phyloP scores from a whole-genome alignment of 805 yeast genomes.

The Starmera pachycereana region DNA sequence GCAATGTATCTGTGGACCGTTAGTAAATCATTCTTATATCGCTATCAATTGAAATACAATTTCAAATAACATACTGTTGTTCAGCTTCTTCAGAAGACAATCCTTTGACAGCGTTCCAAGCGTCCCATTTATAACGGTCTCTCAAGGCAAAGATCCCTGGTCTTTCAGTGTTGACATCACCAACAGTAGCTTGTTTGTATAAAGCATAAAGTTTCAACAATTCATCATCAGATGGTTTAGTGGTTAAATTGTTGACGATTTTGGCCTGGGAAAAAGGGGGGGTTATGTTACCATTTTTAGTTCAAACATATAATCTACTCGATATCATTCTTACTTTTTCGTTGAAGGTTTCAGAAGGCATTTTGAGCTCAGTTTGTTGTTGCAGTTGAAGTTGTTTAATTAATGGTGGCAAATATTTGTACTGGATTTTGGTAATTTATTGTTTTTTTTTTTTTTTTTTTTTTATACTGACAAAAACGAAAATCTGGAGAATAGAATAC shows the following conservation, averaged over 20 bases:
- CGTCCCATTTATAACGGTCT: slow-evolving; percentile 96
- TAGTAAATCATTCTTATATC: background rate
- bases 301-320: no score
- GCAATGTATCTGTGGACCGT: slow-evolving; percentile 37
- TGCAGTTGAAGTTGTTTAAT: no score
- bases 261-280: slow-evolving; percentile 44
- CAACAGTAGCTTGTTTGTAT: slow-evolving; percentile 94
- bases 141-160: slow-evolving; percentile 91
- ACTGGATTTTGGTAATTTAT: no score
- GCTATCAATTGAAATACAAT: no score
- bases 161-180: slow-evolving; percentile 80
- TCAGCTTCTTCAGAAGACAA: slow-evolving; percentile 86
- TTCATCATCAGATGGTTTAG: slow-evolving; percentile 81
- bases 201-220: slow-evolving; percentile 80
- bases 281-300: no score
- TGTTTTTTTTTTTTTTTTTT: no score
- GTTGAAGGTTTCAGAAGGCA: background rate
- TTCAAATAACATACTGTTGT: slow-evolving; percentile 33
- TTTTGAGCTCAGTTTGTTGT: background rate
- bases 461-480: no score
- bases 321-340: no score
- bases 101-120: slow-evolving; percentile 89
- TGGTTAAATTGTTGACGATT: slow-evolving; percentile 63
- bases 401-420: background rate
- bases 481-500: no score